Evolutionary conservation across 768 basidiomycete species (phyloP).

Genomic region (Phylloporus sp.): DNA sequence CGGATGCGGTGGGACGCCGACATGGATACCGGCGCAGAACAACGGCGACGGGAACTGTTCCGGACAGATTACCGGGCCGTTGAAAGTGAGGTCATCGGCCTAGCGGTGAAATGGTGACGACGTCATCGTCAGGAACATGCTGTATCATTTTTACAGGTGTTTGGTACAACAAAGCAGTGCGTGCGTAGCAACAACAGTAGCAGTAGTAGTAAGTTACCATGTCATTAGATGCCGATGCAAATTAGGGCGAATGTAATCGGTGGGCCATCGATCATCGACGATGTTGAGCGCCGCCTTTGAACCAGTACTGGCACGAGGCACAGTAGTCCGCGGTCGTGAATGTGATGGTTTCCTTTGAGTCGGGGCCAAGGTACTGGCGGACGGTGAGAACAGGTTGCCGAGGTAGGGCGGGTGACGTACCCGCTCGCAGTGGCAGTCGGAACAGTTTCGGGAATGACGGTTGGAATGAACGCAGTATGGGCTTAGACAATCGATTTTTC

Average conservation of each 20-base stretch:
- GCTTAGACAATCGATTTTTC: conserved; percentile 32
- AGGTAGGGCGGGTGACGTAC: conserved; percentile 25
- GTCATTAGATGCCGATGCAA: conserved; percentile 20
- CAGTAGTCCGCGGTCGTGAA: conserved; percentile 49
- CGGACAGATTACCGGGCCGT: conserved; percentile 83
- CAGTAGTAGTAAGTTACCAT: conserved; percentile 29
- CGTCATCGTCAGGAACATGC: conserved; percentile 7
- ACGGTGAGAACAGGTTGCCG: conserved; percentile 2
- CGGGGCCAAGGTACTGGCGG: conserved; percentile 60
- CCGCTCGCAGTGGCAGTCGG: conserved; percentile 41
- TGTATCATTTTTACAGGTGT: conserved; percentile 10
- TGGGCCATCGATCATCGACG: conserved; percentile 32
- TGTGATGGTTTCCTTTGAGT: conserved; percentile 57
- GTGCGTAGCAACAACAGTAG: conserved; percentile 21
- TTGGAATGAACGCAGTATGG: conserved; percentile 38
- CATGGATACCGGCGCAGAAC: conserved; percentile 43
- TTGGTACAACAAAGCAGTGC: conserved; percentile 21
- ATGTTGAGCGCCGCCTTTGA: conserved; percentile 40
- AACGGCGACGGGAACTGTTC: conserved; percentile 45
- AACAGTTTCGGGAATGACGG: conserved; percentile 38
- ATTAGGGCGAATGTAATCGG: conserved; percentile 1
- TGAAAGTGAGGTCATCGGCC: conserved; percentile 75
- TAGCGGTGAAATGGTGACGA: conserved; percentile 67
- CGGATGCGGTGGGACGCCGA: conserved; percentile 32
- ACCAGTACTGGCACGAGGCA: conserved; percentile 55